These are phyloP conservation scores for Tetrahymena thermophila DNA, from an alignment of 73 alveolate species.

Conservation along the genomic window DNA sequence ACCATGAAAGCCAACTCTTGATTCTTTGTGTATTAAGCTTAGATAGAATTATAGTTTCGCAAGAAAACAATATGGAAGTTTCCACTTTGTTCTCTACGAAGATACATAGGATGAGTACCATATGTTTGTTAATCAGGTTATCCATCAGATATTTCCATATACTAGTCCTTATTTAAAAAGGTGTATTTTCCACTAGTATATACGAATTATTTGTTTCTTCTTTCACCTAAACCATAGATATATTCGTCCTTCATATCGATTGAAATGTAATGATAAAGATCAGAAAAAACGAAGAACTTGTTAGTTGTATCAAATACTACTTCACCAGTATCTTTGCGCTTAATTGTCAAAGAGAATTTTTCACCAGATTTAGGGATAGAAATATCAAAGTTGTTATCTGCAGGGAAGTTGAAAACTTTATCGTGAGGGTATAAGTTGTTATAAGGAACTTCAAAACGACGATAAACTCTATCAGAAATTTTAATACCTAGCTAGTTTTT, in stretches of 20 bases:
- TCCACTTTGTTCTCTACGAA: constrained; percentile 7
- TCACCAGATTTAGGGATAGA: neutral
- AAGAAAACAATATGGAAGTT: constrained; percentile 20
- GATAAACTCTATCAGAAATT: neutral
- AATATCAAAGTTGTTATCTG: neutral
- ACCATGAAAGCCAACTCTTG: constrained; percentile 4
- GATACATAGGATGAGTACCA: constrained; percentile 46
- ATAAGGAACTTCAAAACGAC: neutral
- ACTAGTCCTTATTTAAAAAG: constrained; percentile 29
- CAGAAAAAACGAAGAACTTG: neutral
- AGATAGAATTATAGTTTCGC: constrained; percentile 3
- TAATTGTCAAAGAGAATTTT: neutral
- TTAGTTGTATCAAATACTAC: neutral
- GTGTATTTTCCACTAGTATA: constrained; percentile 21
- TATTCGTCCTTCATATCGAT: constrained; percentile 4
- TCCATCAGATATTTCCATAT: neutral
- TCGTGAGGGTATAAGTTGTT: neutral
- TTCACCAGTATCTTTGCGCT: neutral
- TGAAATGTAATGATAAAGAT: neutral
- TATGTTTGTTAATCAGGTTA: constrained; percentile 8
- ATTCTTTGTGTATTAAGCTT: constrained; percentile 6
- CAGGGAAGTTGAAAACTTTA: neutral
- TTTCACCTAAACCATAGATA: constrained; percentile 31
- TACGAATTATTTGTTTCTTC: constrained; percentile 12
- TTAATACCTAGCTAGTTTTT: neutral